phyloP scores from a whole-genome alignment of 148 eudicot species.

The Nepenthes gracilis region DNA sequence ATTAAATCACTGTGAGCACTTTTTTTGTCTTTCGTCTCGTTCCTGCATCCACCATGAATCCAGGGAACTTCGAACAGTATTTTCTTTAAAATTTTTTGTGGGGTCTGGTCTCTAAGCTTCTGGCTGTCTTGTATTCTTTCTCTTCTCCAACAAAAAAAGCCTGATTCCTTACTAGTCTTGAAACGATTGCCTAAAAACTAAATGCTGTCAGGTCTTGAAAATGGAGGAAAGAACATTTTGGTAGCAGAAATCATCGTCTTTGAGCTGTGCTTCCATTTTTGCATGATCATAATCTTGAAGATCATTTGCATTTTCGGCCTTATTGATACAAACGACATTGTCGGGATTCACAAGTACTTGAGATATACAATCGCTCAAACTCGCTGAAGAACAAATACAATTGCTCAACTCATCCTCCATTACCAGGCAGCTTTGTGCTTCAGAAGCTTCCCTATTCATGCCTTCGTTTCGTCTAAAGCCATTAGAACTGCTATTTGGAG shows the following conservation, averaged over 20 bases:
- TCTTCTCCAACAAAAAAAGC: constrained; percentile 51
- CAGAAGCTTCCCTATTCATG: constrained; percentile 20
- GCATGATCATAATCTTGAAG: no score
- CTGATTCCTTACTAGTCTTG: constrained; percentile 21
- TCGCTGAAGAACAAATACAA: no score
- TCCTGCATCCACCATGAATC: neutral
- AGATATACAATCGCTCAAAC: no score
- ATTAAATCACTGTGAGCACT: no score
- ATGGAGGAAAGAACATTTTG: constrained; percentile 39
- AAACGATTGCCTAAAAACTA: constrained; percentile 26
- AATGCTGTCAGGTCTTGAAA: constrained; percentile 36
- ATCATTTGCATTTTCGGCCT: no score
- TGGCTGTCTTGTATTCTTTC: constrained; percentile 5
- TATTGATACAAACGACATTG: no score
- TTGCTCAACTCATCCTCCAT: constrained; percentile 14
- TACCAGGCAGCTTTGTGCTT: constrained; percentile 28
- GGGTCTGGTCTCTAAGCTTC: constrained; percentile 10
- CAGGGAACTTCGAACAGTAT: constrained; percentile 47
- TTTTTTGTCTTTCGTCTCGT: no score
- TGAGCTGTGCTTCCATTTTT: no score
- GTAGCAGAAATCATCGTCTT: constrained; percentile 27
- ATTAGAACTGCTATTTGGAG: constrained; percentile 25
- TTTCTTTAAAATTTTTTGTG: constrained; percentile 57
- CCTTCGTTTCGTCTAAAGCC: constrained; percentile 14
- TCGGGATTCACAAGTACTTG: no score